These are phyloP conservation scores for Colletotrichum sojae DNA, from an alignment of 2,329 filamentous ascomycete genomes.

Conservation along the genomic window DNA sequence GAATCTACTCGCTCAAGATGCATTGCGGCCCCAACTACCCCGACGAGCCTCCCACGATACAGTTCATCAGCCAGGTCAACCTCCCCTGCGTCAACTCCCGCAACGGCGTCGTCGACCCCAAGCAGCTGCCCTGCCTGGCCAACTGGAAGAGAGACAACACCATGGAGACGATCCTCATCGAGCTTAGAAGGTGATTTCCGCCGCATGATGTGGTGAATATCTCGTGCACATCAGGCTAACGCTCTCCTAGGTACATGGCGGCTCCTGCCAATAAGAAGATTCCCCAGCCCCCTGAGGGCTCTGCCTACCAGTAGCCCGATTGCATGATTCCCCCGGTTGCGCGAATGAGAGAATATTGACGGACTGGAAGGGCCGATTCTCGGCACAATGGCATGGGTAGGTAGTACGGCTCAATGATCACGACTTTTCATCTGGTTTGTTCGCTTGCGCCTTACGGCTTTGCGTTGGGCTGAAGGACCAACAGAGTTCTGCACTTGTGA, in stretches of 20 bases:
- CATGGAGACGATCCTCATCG: constrained; percentile 94
- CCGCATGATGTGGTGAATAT: not conserved
- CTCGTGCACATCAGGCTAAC: constrained; percentile 29
- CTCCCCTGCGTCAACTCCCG: constrained; percentile 90
- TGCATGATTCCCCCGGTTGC: constrained; percentile 31
- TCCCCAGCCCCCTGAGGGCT: constrained; percentile 91
- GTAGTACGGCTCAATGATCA: constrained; percentile 39
- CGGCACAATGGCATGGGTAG: constrained; percentile 32
- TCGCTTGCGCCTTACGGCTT: not conserved
- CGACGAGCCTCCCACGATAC: constrained; percentile 87
- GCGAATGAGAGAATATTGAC: constrained; percentile 19
- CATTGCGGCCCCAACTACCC: constrained; percentile 93
- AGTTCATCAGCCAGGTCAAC: constrained; percentile 95
- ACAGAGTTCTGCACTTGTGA: not conserved
- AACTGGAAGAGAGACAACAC: constrained; percentile 95
- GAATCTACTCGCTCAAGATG: constrained; percentile 98
- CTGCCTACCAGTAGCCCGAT: constrained; percentile 55
- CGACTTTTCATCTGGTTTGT: constrained; percentile 17
- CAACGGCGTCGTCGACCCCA: constrained; percentile 87
- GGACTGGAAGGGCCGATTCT: constrained; percentile 22
- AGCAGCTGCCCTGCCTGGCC: constrained; percentile 85
- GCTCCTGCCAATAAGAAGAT: constrained; percentile 93
- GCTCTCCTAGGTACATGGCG: constrained; percentile 85
- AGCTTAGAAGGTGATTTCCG: constrained; percentile 78
- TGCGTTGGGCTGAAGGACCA: not conserved